Conservation (phyloP, 2,329 filamentous ascomycete genomes). For the Fusarium aywerte region DNA sequence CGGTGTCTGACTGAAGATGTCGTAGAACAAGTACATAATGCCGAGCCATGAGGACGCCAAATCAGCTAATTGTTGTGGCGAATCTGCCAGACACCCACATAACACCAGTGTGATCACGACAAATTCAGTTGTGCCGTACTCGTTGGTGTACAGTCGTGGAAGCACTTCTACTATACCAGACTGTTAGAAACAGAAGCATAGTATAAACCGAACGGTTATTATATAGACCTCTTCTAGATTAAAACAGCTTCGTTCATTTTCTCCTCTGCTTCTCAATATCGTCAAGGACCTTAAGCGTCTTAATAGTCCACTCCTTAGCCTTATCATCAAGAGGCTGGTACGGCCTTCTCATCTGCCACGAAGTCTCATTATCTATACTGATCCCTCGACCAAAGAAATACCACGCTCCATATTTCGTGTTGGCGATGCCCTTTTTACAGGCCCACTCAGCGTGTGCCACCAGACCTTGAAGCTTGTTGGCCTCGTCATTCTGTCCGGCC, state of each 20-base stretch:
- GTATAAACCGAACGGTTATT: too few species aligned
- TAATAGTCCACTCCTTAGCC: conserved; percentile 56
- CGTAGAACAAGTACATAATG: too few species aligned
- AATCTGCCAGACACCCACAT: background rate
- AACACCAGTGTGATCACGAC: too few species aligned
- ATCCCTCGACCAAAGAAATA: conserved; percentile 54
- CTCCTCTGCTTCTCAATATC: conserved; percentile 45
- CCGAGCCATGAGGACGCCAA: too few species aligned
- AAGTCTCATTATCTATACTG: conserved; percentile 50
- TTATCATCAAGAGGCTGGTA: conserved; percentile 54
- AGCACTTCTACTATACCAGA: too few species aligned
- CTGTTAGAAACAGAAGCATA: too few species aligned
- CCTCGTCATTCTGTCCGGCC: conserved; percentile 52
- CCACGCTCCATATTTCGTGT: conserved; percentile 60
- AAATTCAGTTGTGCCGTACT: too few species aligned
- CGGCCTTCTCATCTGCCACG: conserved; percentile 57
- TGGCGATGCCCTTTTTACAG: conserved; percentile 60
- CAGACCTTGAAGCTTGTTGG: conserved; percentile 53
- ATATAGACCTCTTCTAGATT: too few species aligned
- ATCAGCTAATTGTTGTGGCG: background rate
- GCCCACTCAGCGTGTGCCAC: conserved; percentile 62
- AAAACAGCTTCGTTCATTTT: too few species aligned
- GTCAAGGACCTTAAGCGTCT: conserved; percentile 54
- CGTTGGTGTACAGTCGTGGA: too few species aligned
- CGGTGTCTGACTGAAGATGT: too few species aligned